Conservation (phyloP, 1,284 basidiomycete species). For the Malassezia sympodialis region DNA sequence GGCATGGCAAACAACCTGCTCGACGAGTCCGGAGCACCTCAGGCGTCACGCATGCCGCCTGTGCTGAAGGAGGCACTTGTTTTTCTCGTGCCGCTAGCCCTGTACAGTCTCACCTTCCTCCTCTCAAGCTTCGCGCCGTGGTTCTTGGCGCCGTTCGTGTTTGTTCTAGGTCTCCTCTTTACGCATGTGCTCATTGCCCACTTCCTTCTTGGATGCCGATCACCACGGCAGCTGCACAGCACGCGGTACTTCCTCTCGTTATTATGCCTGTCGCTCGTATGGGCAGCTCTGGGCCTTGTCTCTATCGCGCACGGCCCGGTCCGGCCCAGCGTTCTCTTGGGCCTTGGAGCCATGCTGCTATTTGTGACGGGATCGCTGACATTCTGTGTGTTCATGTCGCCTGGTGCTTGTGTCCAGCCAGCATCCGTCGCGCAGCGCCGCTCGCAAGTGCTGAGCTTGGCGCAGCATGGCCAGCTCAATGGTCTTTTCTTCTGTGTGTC, state of each 20-base stretch:
- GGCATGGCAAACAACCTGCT: slow-evolving; percentile 68
- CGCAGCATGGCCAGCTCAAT: slow-evolving; percentile 74
- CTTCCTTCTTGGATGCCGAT: slow-evolving; percentile 21
- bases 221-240: slow-evolving; percentile 31
- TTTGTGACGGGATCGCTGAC: neutral
- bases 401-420: slow-evolving; percentile 75
- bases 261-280: slow-evolving; percentile 4
- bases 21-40: slow-evolving; percentile 54
- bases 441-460: slow-evolving; percentile 52
- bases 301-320: neutral
- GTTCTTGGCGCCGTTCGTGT: slow-evolving; percentile 70
- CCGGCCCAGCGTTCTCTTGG: neutral
- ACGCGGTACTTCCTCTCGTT: slow-evolving; percentile 81
- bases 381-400: slow-evolving; percentile 35
- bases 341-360: neutral
- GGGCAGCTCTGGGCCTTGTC: neutral
- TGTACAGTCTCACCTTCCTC: slow-evolving; percentile 70
- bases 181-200: slow-evolving; percentile 67
- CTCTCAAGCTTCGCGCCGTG: slow-evolving; percentile 73
- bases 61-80: slow-evolving; percentile 51
- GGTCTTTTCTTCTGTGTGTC: slow-evolving; percentile 90
- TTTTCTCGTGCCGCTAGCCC: slow-evolving; percentile 66
- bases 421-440: slow-evolving; percentile 24
- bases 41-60: neutral
- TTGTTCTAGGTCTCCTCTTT: slow-evolving; percentile 71